Percentiles rank a stretch among this genome's conserved stretches.
phyloP scores from a whole-genome alignment of 2,329 filamentous ascomycete species.

The Penicillium sp. region DNA sequence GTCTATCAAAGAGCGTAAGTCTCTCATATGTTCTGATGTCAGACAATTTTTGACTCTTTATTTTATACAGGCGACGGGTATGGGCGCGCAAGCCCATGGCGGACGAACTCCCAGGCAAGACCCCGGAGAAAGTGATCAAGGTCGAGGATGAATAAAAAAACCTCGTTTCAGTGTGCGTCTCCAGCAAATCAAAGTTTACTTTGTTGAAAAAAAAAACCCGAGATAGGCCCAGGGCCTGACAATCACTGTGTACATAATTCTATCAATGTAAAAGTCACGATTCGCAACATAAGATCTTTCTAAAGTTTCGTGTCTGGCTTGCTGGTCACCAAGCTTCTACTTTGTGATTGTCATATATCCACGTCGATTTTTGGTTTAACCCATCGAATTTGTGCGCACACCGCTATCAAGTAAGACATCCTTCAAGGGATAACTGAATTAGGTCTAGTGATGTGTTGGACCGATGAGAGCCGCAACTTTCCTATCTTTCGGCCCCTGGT shows the following conservation, averaged over 20 bases:
- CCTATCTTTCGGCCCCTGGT: neutral
- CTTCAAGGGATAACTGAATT: neutral
- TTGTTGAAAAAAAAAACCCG: too few species aligned
- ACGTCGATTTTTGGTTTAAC: too few species aligned
- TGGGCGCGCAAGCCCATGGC: slow-evolving; percentile 16
- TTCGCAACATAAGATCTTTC: neutral
- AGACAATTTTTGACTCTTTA: neutral
- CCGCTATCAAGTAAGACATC: neutral
- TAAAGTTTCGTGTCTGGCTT: neutral
- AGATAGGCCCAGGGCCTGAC: neutral
- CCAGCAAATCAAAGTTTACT: too few species aligned
- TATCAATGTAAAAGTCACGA: neutral
- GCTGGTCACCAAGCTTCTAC: neutral
- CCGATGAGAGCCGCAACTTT: neutral
- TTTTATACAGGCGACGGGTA: slow-evolving; percentile 13
- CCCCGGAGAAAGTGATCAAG: neutral
- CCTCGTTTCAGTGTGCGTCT: neutral
- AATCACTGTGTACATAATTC: neutral
- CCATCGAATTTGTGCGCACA: neutral
- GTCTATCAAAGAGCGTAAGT: slow-evolving; percentile 21
- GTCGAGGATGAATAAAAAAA: neutral
- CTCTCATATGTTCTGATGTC: neutral
- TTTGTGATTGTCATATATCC: too few species aligned
- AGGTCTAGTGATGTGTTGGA: neutral
- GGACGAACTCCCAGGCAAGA: slow-evolving; percentile 1